Conservation (phyloP, 2,329 filamentous ascomycete species). For the Colletotrichum sp. region DNA sequence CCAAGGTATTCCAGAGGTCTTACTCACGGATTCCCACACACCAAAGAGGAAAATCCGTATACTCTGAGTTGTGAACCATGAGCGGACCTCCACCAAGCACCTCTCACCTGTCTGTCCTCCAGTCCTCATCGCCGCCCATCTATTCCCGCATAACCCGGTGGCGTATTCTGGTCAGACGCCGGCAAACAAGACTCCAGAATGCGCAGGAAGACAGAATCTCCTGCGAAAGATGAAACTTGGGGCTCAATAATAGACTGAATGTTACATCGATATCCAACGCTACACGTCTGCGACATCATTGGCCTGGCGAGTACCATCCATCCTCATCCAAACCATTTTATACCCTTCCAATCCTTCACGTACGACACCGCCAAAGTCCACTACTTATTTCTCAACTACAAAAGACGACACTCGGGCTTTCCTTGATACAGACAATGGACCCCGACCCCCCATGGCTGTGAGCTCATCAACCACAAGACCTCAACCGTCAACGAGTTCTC, state of each 20-base stretch:
- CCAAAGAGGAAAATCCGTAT: rapidly evolving
- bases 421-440: too few relatives aligned
- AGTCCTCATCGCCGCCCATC: not conserved
- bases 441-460: too few relatives aligned
- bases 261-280: rapidly evolving
- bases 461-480: not conserved
- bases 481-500: not conserved
- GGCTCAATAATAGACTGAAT: rapidly evolving
- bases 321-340: not conserved
- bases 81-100: rapidly evolving
- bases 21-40: not conserved
- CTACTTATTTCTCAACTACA: not conserved
- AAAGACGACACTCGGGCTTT: not conserved
- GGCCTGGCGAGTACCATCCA: not conserved
- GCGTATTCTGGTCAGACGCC: rapidly evolving
- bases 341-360: rapidly evolving
- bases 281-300: rapidly evolving
- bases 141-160: not conserved
- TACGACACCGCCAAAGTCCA: rapidly evolving
- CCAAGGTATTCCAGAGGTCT: too few relatives aligned
- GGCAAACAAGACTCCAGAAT: rapidly evolving
- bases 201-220: rapidly evolving
- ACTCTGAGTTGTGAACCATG: rapidly evolving
- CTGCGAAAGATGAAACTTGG: not conserved
- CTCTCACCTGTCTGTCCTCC: not conserved